Conservation (phyloP, 306 rosid species). For the Ammopiptanthus mongolicus region DNA sequence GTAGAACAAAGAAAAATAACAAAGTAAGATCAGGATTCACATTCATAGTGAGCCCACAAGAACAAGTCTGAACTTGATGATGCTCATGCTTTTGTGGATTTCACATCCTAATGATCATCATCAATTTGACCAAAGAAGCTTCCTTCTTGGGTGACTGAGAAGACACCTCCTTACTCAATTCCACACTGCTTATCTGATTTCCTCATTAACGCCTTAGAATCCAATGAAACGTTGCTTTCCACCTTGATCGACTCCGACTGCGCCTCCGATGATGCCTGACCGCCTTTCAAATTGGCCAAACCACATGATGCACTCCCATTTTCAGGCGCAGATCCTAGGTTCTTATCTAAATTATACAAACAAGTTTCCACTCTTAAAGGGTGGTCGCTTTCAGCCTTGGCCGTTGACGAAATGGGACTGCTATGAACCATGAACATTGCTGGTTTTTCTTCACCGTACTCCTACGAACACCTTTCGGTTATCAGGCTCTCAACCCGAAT, state of each 20-base stretch:
- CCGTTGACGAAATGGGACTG: slow-evolving; percentile 47
- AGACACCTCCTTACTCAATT: slow-evolving; percentile 44
- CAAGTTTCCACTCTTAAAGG: slow-evolving; percentile 44
- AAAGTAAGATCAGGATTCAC: slow-evolving; percentile 17
- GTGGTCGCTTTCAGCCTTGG: slow-evolving; percentile 45
- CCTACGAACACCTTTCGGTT: too few species aligned
- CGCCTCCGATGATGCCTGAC: slow-evolving; percentile 24
- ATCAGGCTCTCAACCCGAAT: slow-evolving; percentile 76
- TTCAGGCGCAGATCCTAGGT: slow-evolving; percentile 52
- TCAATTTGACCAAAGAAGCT: slow-evolving; percentile 45
- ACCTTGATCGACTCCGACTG: slow-evolving; percentile 33
- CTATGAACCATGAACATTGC: too few species aligned
- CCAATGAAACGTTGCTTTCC: slow-evolving; percentile 36
- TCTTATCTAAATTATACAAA: slow-evolving; percentile 43
- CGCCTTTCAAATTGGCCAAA: slow-evolving; percentile 28
- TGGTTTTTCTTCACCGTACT: too few species aligned
- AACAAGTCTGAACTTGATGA: slow-evolving; percentile 11
- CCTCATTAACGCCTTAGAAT: slow-evolving; percentile 37
- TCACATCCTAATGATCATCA: slow-evolving; percentile 56
- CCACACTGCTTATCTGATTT: slow-evolving; percentile 47
- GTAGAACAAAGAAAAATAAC: background rate
- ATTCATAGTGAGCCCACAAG: background rate
- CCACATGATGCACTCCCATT: background rate
- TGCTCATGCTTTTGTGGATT: slow-evolving; percentile 75
- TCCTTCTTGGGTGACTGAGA: slow-evolving; percentile 76